phyloP scores from a whole-genome alignment of 2,329 filamentous ascomycete species.

The Catunica adiposa region DNA sequence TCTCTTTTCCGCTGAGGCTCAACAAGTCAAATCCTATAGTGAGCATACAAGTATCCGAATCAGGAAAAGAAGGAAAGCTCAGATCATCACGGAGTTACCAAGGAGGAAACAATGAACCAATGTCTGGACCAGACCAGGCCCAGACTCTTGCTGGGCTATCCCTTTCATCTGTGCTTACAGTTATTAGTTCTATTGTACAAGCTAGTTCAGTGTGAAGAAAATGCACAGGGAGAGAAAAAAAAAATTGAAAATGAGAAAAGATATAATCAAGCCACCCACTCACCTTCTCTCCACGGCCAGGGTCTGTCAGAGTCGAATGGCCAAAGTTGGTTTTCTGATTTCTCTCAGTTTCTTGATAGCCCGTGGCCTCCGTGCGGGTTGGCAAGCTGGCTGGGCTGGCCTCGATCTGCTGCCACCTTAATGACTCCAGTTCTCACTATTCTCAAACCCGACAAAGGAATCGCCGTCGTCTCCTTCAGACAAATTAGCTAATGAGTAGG shows the following conservation, averaged over 20 bases:
- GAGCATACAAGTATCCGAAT: not conserved
- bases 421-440: not conserved
- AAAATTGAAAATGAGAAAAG: not conserved
- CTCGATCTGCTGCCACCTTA: not conserved
- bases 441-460: not conserved
- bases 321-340: not conserved
- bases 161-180: not conserved
- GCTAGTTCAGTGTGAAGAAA: not conserved
- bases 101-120: not conserved
- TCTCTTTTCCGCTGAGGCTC: slow-evolving; percentile 3
- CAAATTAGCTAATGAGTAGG: not conserved
- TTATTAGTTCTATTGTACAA: not conserved
- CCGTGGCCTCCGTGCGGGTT: not conserved
- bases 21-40: not conserved
- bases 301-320: not conserved
- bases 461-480: not conserved
- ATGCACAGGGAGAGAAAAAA: not conserved
- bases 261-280: not conserved
- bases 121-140: not conserved
- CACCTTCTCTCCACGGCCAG: not conserved
- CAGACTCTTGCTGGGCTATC: not conserved
- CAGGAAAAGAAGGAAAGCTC: not conserved
- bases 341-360: not conserved
- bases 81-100: not conserved
- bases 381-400: not conserved